Conservation (phyloP, 805 yeast species). For the Myxozyma monticola region DNA sequence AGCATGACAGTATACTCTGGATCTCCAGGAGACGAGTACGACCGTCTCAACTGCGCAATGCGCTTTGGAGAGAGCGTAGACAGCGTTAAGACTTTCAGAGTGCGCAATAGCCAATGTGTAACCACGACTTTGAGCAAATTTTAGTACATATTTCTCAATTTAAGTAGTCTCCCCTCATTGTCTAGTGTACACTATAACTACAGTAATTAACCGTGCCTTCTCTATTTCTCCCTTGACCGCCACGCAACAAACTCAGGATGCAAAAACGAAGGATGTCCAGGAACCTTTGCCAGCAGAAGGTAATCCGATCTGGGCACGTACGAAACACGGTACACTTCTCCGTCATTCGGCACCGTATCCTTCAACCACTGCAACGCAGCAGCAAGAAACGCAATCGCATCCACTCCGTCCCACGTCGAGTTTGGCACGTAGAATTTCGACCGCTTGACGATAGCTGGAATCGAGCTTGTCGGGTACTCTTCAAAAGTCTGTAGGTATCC, state of each 20-base stretch:
- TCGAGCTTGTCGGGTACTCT: slow-evolving; percentile 70
- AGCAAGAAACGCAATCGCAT: slow-evolving; percentile 82
- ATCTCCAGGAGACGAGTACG: too few species aligned
- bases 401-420: slow-evolving; percentile 62
- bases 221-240: too few species aligned
- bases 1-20: too few species aligned
- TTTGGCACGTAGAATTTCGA: slow-evolving; percentile 40
- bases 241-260: slow-evolving; percentile 27
- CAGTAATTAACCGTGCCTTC: too few species aligned
- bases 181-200: too few species aligned
- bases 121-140: too few species aligned
- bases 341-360: slow-evolving; percentile 40
- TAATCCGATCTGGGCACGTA: slow-evolving; percentile 38
- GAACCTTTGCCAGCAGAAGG: slow-evolving; percentile 15
- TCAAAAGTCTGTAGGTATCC: slow-evolving; percentile 68
- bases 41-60: too few species aligned
- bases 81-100: too few species aligned
- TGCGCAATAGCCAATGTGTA: too few species aligned
- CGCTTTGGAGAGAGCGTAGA: too few species aligned
- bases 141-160: too few species aligned
- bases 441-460: slow-evolving; percentile 67
- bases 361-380: slow-evolving; percentile 79
- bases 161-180: too few species aligned
- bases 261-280: slow-evolving; percentile 14
- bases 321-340: slow-evolving; percentile 53